phyloP scores from a whole-genome alignment of 2,329 filamentous ascomycete species.

The Penicillium hordei region DNA sequence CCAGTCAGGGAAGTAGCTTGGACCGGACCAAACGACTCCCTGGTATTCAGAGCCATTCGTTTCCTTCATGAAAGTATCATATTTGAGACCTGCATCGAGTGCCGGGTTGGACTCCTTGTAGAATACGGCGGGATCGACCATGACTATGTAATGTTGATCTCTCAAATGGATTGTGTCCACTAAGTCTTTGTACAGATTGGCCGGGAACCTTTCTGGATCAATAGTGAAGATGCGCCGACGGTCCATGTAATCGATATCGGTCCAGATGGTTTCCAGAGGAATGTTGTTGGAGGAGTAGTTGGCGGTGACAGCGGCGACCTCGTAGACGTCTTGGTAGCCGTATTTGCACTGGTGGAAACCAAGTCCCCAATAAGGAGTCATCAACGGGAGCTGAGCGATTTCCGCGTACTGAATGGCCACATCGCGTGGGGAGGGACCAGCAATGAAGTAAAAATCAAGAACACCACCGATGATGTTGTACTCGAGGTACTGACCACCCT shows the following conservation, averaged over 20 bases:
- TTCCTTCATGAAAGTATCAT: slow-evolving; percentile 11
- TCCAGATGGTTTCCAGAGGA: slow-evolving; percentile 46
- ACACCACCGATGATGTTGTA: slow-evolving; percentile 72
- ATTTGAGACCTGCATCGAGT: slow-evolving; percentile 12
- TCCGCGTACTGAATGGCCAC: slow-evolving; percentile 56
- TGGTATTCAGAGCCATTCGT: slow-evolving; percentile 3
- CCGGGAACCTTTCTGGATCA: slow-evolving; percentile 38
- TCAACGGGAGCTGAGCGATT: slow-evolving; percentile 49
- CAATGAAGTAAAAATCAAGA: slow-evolving; percentile 63
- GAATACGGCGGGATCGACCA: slow-evolving; percentile 63
- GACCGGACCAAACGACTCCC: slow-evolving; percentile 78
- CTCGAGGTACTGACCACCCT: slow-evolving; percentile 62
- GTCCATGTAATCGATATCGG: slow-evolving; percentile 45
- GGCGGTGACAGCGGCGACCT: slow-evolving; percentile 43
- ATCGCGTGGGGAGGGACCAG: slow-evolving; percentile 54
- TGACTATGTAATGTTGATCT: slow-evolving; percentile 69
- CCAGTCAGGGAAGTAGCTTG: slow-evolving; percentile 73
- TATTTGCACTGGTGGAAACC: slow-evolving; percentile 62
- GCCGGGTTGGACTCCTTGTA: slow-evolving; percentile 13
- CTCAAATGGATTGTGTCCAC: slow-evolving; percentile 65
- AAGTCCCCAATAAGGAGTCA: slow-evolving; percentile 61
- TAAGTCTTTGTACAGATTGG: slow-evolving; percentile 48
- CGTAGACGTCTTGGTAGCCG: slow-evolving; percentile 54
- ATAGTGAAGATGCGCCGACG: slow-evolving; percentile 40
- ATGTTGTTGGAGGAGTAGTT: slow-evolving; percentile 43